Percentiles rank a stretch among this genome's conserved stretches.
phyloP scores from a whole-genome alignment of 768 basidiomycete genomes.

The Trametes coccinea region DNA sequence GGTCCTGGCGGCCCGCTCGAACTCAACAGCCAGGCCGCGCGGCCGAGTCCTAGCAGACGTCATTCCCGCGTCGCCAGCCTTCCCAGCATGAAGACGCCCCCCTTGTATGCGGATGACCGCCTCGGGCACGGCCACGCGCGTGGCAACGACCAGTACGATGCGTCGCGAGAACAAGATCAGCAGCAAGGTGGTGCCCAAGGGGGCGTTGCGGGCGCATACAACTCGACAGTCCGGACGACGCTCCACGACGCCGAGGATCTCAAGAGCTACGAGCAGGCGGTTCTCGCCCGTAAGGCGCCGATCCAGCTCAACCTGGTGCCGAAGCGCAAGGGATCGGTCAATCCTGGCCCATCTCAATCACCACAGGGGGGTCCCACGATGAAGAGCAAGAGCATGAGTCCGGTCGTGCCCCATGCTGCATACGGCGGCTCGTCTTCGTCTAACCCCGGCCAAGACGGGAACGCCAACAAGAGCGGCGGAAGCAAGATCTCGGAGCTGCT shows the following conservation, averaged over 20 bases:
- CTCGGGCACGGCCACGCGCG: slow-evolving; percentile 14
- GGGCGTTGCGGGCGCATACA: slow-evolving; percentile 24
- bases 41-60: slow-evolving; percentile 34
- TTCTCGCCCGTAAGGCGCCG: slow-evolving; percentile 66
- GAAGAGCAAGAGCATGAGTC: slow-evolving; percentile 28
- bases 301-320: slow-evolving; percentile 57
- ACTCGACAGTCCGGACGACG: slow-evolving; percentile 31
- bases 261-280: slow-evolving; percentile 72
- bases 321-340: slow-evolving; percentile 32
- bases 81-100: slow-evolving; percentile 68
- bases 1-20: slow-evolving; percentile 21
- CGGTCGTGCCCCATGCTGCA: slow-evolving; percentile 15
- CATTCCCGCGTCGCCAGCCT: slow-evolving; percentile 65
- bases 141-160: slow-evolving; percentile 11
- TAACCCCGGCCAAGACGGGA: background rate
- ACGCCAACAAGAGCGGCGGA: background rate
- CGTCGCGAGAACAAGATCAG: slow-evolving; percentile 16
- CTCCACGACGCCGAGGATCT: slow-evolving; percentile 58
- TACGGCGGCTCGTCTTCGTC: slow-evolving; percentile 1
- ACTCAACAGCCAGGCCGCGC: slow-evolving; percentile 10
- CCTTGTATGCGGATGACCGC: slow-evolving; percentile 32
- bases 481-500: slow-evolving; percentile 26
- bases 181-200: slow-evolving; percentile 16
- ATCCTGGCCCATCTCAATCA: slow-evolving; percentile 18
- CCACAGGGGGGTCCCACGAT: slow-evolving; percentile 5